Percentiles rank a stretch among this genome's conserved stretches.
phyloP scores from a whole-genome alignment of 2,329 filamentous ascomycete species.

The Fusarium sp. region DNA sequence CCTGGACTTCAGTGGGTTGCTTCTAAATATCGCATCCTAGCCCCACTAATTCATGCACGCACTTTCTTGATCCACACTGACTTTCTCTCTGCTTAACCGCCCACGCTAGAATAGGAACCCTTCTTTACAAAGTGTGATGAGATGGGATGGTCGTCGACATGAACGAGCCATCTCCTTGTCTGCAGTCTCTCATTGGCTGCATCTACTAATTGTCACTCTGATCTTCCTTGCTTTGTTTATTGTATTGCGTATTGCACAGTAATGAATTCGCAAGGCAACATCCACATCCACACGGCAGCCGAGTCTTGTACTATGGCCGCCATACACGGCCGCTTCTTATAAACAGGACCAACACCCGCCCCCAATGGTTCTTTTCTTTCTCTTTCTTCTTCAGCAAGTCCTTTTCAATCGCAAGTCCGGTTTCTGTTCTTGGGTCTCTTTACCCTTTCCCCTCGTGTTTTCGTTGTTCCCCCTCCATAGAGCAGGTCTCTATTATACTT shows the following conservation, averaged over 20 bases:
- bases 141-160: constrained; percentile 26
- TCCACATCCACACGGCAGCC: constrained; percentile 4
- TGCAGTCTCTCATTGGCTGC: constrained; percentile 33
- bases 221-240: constrained; percentile 10
- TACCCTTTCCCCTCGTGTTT: constrained; percentile 55
- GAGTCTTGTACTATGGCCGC: constrained; percentile 20
- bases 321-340: constrained; percentile 43
- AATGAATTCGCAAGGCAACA: constrained; percentile 27
- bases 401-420: constrained; percentile 64
- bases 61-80: constrained; percentile 35
- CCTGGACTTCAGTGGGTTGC: constrained; percentile 15
- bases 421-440: constrained; percentile 59
- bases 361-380: constrained; percentile 51
- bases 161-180: constrained; percentile 41
- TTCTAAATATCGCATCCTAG: constrained; percentile 37
- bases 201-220: background rate
- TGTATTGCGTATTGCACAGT: constrained; percentile 8
- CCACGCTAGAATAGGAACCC: constrained; percentile 34
- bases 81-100: constrained; percentile 41
- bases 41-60: constrained; percentile 32
- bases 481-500: constrained; percentile 67
- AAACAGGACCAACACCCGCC: constrained; percentile 52
- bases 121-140: constrained; percentile 32
- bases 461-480: constrained; percentile 54
- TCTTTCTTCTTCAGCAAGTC: constrained; percentile 74